Evolutionary conservation across 2,329 filamentous ascomycete genomes (phyloP).

Genomic region (Paraphaeosphaeria sporulosa): DNA sequence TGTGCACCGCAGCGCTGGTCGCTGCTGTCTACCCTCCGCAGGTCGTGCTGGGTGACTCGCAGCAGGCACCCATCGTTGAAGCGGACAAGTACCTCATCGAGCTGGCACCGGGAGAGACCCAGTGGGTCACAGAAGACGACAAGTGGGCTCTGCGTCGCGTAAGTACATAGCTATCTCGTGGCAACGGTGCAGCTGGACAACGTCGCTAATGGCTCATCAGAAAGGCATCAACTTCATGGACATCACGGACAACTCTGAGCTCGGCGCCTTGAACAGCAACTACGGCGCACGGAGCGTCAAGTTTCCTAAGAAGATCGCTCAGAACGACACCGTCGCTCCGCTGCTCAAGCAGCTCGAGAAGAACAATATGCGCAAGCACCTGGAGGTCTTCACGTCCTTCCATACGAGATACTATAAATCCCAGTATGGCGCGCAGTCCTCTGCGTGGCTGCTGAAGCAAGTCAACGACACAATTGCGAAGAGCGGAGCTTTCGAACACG

Average conservation of each 20-base stretch:
- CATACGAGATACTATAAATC: slow-evolving; percentile 85
- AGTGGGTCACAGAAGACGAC: slow-evolving; percentile 91
- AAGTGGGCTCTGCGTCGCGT: slow-evolving; percentile 92
- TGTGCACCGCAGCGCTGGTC: slow-evolving; percentile 40
- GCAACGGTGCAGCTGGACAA: not conserved
- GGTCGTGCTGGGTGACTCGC: slow-evolving; percentile 38
- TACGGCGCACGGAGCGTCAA: slow-evolving; percentile 55
- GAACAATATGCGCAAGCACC: slow-evolving; percentile 76
- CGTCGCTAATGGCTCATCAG: slow-evolving; percentile 56
- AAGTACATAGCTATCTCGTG: slow-evolving; percentile 43
- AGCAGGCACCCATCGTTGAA: slow-evolving; percentile 37
- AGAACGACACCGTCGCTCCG: slow-evolving; percentile 71
- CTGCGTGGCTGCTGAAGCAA: slow-evolving; percentile 82
- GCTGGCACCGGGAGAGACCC: slow-evolving; percentile 79
- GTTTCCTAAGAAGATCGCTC: slow-evolving; percentile 72
- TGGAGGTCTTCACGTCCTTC: slow-evolving; percentile 80
- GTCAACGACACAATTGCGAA: slow-evolving; percentile 75
- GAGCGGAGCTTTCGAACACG: slow-evolving; percentile 71
- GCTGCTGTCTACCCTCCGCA: slow-evolving; percentile 39
- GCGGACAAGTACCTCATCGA: slow-evolving; percentile 70
- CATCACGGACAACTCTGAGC: slow-evolving; percentile 77
- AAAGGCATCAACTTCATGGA: slow-evolving; percentile 91
- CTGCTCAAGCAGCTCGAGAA: slow-evolving; percentile 76
- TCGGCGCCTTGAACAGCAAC: slow-evolving; percentile 58
- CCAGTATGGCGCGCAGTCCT: slow-evolving; percentile 76